Evolutionary conservation across 2,329 filamentous ascomycete species (phyloP).

Genomic region (Sporothrix sp.): DNA sequence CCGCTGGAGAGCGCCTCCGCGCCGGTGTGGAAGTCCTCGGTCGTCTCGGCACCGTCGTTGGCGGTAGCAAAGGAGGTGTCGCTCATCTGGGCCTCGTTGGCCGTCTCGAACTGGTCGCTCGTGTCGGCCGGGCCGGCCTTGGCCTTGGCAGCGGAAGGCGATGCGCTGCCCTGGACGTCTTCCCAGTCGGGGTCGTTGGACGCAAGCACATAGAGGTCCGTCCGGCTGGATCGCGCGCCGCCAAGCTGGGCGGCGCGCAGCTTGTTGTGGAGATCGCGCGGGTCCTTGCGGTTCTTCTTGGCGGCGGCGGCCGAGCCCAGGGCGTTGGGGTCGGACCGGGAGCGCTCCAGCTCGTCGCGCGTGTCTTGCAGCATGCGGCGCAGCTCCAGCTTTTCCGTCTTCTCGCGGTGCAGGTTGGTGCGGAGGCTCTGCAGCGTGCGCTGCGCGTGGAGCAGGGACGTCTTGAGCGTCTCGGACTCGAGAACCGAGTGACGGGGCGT

Average conservation of each 20-base stretch:
- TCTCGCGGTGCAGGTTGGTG: slow-evolving; percentile 91
- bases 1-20: slow-evolving; percentile 60
- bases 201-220: slow-evolving; percentile 54
- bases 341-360: slow-evolving; percentile 76
- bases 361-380: slow-evolving; percentile 92
- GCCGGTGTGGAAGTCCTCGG: slow-evolving; percentile 92
- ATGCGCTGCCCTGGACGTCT: slow-evolving; percentile 55
- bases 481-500: slow-evolving; percentile 84
- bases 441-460: slow-evolving; percentile 87
- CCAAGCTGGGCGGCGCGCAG: slow-evolving; percentile 58
- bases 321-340: slow-evolving; percentile 41
- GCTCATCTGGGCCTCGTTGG: slow-evolving; percentile 55
- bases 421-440: slow-evolving; percentile 94
- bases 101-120: slow-evolving; percentile 68
- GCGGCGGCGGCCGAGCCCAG: slow-evolving; percentile 31
- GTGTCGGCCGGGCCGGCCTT: slow-evolving; percentile 33
- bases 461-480: slow-evolving; percentile 93
- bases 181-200: slow-evolving; percentile 83
- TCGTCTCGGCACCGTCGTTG: slow-evolving; percentile 77
- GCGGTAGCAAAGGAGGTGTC: slow-evolving; percentile 57
- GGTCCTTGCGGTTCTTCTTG: slow-evolving; percentile 56
- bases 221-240: slow-evolving; percentile 59
- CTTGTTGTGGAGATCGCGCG: slow-evolving; percentile 69
- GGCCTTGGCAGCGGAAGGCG: slow-evolving; percentile 29
- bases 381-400: slow-evolving; percentile 95